Percentiles rank a stretch among this genome's conserved stretches.
phyloP scores from a whole-genome alignment of 1,284 basidiomycete genomes.

The Ganoderma lucidum region DNA sequence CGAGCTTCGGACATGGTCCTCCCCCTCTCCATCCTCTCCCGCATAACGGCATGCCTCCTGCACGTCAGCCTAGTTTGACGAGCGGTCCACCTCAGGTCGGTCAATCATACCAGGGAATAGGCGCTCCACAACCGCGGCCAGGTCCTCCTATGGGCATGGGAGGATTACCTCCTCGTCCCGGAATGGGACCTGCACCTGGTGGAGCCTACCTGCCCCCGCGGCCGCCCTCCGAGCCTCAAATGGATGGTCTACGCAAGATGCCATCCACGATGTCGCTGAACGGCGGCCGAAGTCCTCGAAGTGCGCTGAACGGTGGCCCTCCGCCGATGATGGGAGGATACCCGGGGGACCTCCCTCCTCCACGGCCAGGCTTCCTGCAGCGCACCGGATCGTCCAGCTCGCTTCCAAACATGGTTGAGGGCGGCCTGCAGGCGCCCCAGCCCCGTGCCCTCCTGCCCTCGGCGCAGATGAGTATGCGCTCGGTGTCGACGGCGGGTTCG shows the following conservation, averaged over 20 bases:
- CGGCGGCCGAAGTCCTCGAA: background rate
- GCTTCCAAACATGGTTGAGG: slow-evolving; percentile 44
- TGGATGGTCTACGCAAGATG: slow-evolving; percentile 58
- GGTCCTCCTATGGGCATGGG: slow-evolving; percentile 15
- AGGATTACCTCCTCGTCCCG: slow-evolving; percentile 18
- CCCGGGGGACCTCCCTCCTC: slow-evolving; percentile 41
- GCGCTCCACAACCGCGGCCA: slow-evolving; percentile 9
- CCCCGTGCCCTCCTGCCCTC: slow-evolving; percentile 70
- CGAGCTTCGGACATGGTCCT: slow-evolving; percentile 24
- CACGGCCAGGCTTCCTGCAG: slow-evolving; percentile 42
- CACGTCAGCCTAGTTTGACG: slow-evolving; percentile 14
- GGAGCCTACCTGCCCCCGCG: slow-evolving; percentile 35
- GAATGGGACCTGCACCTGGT: slow-evolving; percentile 25
- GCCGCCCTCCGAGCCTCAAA: slow-evolving; percentile 50
- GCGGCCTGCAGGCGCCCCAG: slow-evolving; percentile 52
- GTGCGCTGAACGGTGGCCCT: slow-evolving; percentile 36
- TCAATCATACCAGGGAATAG: slow-evolving; percentile 26
- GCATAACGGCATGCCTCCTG: slow-evolving; percentile 11
- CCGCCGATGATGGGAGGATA: slow-evolving; percentile 53
- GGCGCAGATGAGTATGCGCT: slow-evolving; percentile 58
- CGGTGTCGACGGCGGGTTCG: slow-evolving; percentile 58
- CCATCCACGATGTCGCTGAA: slow-evolving; percentile 68
- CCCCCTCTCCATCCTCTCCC: slow-evolving; percentile 7
- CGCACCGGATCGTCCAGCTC: slow-evolving; percentile 42
- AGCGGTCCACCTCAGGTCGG: slow-evolving; percentile 28